Base-by-base conservation (phyloP, 2,329 filamentous ascomycete species). In the Xylaria sp. region DNA sequence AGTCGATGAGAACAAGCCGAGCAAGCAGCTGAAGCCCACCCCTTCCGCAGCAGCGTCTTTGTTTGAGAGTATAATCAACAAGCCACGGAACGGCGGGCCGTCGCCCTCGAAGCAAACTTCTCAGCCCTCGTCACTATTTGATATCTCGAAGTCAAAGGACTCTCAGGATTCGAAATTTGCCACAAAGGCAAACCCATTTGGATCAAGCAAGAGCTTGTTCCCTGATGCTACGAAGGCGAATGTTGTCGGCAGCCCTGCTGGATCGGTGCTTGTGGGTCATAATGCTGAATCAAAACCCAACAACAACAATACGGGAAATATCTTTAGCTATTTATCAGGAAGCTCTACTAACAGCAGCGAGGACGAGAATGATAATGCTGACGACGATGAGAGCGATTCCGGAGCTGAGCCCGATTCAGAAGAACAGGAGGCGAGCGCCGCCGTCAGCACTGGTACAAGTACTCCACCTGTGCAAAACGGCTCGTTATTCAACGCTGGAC, bases 281-380 rank as follows among this genome's bases (percentile, higher is more conserved):
- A 75, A 78, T 65, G 52, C 73, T 59, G 75, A 69, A 10, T 73
- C 74, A n/a, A 66, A 67, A 9, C 74, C 76, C 34, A 54, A 77
- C 0, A 64, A 77, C 0, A 64, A 77, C 28, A 76, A 73, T 18
- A 74, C 78, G 51, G 74, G 78, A 55, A 89, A 90, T 74, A 89
- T 89, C 59, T 91, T 91, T 74, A 85, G 84, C 28, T 86, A 90
- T 72, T 82, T 90, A 8, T 89, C 88, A 1, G 87, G 88, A 39
- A 87, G 86, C 72, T 87, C 86, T 15, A 81, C 84, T 50, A 87
- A 86, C 77, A 87, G 84, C 60, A 89, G 87, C 70, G 84, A 84
- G 0, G 81, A 83, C 44, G 83, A 83, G 67, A 80, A 83, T 50
- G 82, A 77, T 3, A 80, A 84, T 69, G 81, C 78, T 20, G 83